Conservation (phyloP, 2,329 filamentous ascomycete genomes). For the Pseudodiploospora longispora region DNA sequence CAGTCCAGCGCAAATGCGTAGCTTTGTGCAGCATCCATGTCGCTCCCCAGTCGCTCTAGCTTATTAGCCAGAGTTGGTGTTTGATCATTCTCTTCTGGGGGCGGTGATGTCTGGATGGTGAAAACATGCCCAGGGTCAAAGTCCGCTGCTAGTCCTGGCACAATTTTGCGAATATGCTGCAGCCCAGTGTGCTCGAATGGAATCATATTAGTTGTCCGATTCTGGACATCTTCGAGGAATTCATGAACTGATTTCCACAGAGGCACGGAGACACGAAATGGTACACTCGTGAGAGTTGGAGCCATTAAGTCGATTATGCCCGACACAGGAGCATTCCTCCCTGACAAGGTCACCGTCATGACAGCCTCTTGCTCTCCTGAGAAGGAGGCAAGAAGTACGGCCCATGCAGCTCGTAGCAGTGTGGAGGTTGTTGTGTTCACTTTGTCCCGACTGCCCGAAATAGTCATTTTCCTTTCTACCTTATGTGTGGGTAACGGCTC, state of each 20-base stretch:
- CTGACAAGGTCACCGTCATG: conserved; percentile 12
- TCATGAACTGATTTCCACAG: conserved; percentile 19
- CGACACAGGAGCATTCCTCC: conserved; percentile 12
- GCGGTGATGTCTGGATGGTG: not conserved
- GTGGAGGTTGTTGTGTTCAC: conserved; percentile 4
- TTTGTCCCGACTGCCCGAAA: conserved; percentile 1
- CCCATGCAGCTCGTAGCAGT: conserved; percentile 12
- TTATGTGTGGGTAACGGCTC: not conserved
- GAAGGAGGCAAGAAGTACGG: conserved; percentile 20
- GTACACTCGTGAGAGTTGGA: conserved; percentile 17
- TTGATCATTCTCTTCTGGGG: not conserved
- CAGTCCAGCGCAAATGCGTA: conserved; percentile 1
- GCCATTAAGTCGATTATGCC: conserved; percentile 14
- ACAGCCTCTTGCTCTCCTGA: conserved; percentile 21
- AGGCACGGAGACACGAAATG: conserved; percentile 19
- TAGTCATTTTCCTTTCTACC: conserved; percentile 1
- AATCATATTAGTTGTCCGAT: conserved; percentile 13
- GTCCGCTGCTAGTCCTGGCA: not conserved
- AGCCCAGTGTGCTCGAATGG: conserved; percentile 18
- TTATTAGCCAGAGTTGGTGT: not conserved
- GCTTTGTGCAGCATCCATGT: not conserved
- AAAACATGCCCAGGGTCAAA: conserved; percentile 1
- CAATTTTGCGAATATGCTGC: conserved; percentile 15
- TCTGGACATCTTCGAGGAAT: conserved; percentile 30
- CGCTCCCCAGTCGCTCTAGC: not conserved